Evolutionary conservation across 2,329 filamentous ascomycete species (phyloP).

Genomic region (Talaromyces islandicus): DNA sequence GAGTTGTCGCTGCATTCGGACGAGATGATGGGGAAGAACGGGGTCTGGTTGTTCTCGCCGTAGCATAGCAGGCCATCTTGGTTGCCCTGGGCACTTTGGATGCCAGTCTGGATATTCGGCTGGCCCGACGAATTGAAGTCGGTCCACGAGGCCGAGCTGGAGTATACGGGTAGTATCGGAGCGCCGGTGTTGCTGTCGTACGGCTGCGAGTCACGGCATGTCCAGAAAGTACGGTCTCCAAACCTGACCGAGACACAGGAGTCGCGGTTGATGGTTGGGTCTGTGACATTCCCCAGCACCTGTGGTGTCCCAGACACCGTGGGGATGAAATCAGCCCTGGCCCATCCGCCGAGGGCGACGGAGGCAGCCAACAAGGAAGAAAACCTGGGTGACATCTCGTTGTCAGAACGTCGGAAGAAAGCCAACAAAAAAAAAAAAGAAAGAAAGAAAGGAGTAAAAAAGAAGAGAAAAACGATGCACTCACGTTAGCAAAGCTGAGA

Average conservation of each 20-base stretch:
- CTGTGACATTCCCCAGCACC: conserved; percentile 11
- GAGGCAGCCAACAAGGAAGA: background rate
- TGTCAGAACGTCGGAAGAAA: background rate
- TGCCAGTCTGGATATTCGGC: conserved; percentile 2
- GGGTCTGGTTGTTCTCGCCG: conserved; percentile 10
- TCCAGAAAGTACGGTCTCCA: conserved; percentile 10
- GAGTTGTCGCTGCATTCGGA: conserved; percentile 11
- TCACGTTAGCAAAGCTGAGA: background rate
- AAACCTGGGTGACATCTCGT: background rate
- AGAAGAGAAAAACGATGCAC: too few species aligned
- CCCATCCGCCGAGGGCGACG: background rate
- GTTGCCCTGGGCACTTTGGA: background rate
- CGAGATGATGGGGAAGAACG: conserved; percentile 10
- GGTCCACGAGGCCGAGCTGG: conserved; percentile 14
- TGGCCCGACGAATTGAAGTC: conserved; percentile 6
- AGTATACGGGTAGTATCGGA: conserved; percentile 7
- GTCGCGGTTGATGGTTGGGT: conserved; percentile 12
- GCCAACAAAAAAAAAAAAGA: too few species aligned
- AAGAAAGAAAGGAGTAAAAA: too few species aligned
- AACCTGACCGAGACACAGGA: conserved; percentile 12
- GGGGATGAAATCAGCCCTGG: conserved; percentile 4
- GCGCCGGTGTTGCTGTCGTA: conserved; percentile 6
- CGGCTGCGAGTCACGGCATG: conserved; percentile 12
- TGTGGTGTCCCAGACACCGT: conserved; percentile 8
- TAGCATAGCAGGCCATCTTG: conserved; percentile 7